Evolutionary conservation across 2,329 filamentous ascomycete species (phyloP).

Genomic region (Hypoxylon sp.): DNA sequence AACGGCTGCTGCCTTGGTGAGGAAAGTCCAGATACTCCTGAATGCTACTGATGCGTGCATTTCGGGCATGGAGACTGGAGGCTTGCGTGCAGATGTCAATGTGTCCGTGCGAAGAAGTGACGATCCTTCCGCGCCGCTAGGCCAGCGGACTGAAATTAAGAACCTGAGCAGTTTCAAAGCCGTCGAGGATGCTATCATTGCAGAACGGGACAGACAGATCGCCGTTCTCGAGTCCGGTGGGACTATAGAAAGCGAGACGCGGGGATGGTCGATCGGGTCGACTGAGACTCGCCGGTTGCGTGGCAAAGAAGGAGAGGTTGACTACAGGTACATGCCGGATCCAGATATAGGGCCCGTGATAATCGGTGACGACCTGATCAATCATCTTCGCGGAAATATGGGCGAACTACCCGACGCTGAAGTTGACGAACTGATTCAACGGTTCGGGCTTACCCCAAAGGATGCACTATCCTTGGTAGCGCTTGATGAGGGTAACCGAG

Average conservation of each 20-base stretch:
- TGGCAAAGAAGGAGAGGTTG: slow-evolving; percentile 96
- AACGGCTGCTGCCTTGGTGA: slow-evolving; percentile 88
- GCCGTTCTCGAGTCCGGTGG: slow-evolving; percentile 81
- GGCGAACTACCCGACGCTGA: slow-evolving; percentile 80
- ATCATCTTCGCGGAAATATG: slow-evolving; percentile 71
- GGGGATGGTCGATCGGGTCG: slow-evolving; percentile 90
- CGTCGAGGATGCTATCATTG: slow-evolving; percentile 92
- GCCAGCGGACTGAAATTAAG: slow-evolving; percentile 96
- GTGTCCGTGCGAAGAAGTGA: slow-evolving; percentile 81
- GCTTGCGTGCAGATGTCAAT: slow-evolving; percentile 93
- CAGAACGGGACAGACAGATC: slow-evolving; percentile 92
- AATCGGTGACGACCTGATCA: slow-evolving; percentile 78
- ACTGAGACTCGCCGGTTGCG: slow-evolving; percentile 84
- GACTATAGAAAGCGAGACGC: slow-evolving; percentile 83
- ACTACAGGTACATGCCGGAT: slow-evolving; percentile 99
- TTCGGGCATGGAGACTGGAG: slow-evolving; percentile 92
- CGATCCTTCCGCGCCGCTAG: slow-evolving; percentile 66
- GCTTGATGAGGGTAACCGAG: slow-evolving; percentile 81
- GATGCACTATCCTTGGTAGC: slow-evolving; percentile 85
- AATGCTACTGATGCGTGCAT: slow-evolving; percentile 86
- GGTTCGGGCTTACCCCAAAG: slow-evolving; percentile 79
- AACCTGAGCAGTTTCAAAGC: slow-evolving; percentile 96
- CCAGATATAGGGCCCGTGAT: slow-evolving; percentile 87
- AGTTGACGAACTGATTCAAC: slow-evolving; percentile 69
- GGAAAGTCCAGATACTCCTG: slow-evolving; percentile 87